Percentiles rank a stretch among this genome's conserved stretches.
These are phyloP conservation scores for Lactarius hengduanensis DNA, from an alignment of 768 basidiomycete genomes.

Conservation along the genomic window DNA sequence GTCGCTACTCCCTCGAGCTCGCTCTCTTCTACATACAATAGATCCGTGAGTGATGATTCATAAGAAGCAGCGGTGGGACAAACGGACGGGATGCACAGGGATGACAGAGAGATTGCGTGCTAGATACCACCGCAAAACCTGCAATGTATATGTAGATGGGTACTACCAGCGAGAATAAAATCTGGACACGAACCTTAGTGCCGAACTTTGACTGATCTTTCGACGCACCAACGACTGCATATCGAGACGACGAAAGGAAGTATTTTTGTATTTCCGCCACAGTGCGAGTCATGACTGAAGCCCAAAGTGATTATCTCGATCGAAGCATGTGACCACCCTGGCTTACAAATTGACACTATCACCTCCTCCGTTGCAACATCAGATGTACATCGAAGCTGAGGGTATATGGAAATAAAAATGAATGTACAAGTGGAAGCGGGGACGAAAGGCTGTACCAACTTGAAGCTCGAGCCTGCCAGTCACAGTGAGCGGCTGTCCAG, in stretches of 20 bases:
- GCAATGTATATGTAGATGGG: constrained; percentile 4
- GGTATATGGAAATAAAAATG: too few relatives aligned
- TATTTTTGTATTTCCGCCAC: constrained; percentile 45
- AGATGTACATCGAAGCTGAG: too few relatives aligned
- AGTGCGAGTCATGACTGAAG: constrained; percentile 26
- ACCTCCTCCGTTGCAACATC: too few relatives aligned
- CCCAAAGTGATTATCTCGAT: not conserved
- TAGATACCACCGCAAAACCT: constrained; percentile 82
- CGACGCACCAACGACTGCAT: constrained; percentile 81
- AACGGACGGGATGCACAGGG: constrained; percentile 71
- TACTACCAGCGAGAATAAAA: not conserved
- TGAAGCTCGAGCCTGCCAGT: constrained; percentile 29
- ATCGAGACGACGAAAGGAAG: constrained; percentile 63
- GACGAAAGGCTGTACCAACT: too few relatives aligned
- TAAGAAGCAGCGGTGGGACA: not conserved
- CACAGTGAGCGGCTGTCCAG: not conserved
- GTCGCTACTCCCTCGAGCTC: constrained; percentile 67
- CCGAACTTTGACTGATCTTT: constrained; percentile 78
- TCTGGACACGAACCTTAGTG: constrained; percentile 51
- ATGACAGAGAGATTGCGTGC: constrained; percentile 55
- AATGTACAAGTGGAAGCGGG: too few relatives aligned
- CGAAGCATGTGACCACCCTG: too few relatives aligned
- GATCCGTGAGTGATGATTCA: not conserved
- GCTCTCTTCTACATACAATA: constrained; percentile 51
- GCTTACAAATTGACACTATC: too few relatives aligned